Evolutionary conservation across 805 yeast species (phyloP).

Genomic region (Candida hungchunana): DNA sequence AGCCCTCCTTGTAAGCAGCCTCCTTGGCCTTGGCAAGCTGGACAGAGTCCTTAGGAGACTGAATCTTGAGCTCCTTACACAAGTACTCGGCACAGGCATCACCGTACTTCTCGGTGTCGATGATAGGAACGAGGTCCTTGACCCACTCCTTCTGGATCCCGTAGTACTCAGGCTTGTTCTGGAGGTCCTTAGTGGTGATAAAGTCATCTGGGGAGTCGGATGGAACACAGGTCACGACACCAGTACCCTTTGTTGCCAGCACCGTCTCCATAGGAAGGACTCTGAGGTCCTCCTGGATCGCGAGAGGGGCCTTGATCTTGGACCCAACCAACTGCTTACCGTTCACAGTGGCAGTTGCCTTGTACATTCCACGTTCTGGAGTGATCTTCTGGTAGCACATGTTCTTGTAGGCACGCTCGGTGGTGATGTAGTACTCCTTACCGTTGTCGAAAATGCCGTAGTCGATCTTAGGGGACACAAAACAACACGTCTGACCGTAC

Average conservation of each 20-base stretch:
- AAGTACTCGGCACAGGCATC: constrained; percentile 80
- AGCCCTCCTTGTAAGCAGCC: constrained; percentile 93
- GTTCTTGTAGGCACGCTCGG: constrained; percentile 94
- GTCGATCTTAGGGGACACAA: constrained; percentile 89
- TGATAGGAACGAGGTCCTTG: constrained; percentile 66
- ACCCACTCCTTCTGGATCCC: constrained; percentile 85
- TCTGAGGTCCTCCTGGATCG: neutral
- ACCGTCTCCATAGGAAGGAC: constrained; percentile 44
- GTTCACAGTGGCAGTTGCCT: neutral
- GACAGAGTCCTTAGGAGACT: constrained; percentile 82
- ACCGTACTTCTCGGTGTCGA: constrained; percentile 76
- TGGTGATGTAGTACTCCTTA: constrained; percentile 61
- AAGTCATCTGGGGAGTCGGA: constrained; percentile 97
- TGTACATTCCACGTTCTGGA: neutral
- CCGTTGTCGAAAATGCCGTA: constrained; percentile 76
- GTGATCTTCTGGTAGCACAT: constrained; percentile 43
- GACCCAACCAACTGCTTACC: neutral
- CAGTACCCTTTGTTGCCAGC: constrained; percentile 93
- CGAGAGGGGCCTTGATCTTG: neutral
- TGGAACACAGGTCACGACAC: constrained; percentile 98
- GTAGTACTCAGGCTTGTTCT: constrained; percentile 74
- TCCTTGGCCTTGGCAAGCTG: constrained; percentile 54
- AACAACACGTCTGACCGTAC: constrained; percentile 98
- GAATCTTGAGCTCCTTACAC: constrained; percentile 84
- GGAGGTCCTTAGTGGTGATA: constrained; percentile 79